These are phyloP conservation scores for Globisporangium uncinulatum DNA, from an alignment of 352 stramenopile genomes.

Conservation along the genomic window DNA sequence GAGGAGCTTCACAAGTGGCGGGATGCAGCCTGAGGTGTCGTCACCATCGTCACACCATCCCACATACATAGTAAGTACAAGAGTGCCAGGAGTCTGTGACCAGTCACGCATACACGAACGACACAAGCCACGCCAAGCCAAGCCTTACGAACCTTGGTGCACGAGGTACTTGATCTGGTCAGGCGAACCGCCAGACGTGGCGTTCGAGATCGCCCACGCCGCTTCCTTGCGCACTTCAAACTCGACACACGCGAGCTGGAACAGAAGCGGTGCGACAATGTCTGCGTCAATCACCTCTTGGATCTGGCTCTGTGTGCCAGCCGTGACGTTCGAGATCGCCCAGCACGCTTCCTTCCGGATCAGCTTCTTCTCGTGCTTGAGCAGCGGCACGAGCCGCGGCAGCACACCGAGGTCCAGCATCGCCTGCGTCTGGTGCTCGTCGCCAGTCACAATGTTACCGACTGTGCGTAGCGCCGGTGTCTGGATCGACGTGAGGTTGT, in stretches of 20 bases:
- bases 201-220: slow-evolving; percentile 82
- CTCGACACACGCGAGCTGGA: slow-evolving; percentile 94
- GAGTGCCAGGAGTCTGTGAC: slow-evolving; percentile 99
- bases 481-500: slow-evolving; percentile 75
- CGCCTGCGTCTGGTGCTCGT: slow-evolving; percentile 98
- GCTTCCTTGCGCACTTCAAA: slow-evolving; percentile 94
- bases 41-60: too few relatives aligned
- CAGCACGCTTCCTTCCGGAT: slow-evolving; percentile 99
- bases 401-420: slow-evolving; percentile 98
- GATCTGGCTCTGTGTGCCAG: slow-evolving; percentile 98
- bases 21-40: slow-evolving; percentile 89
- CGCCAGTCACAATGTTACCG: slow-evolving; percentile 99
- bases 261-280: slow-evolving; percentile 97
- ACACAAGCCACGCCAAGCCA: too few relatives aligned
- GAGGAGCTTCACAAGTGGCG: slow-evolving; percentile 95
- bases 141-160: slow-evolving; percentile 39
- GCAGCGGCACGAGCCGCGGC: slow-evolving; percentile 92
- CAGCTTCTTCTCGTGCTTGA: slow-evolving; percentile 95
- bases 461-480: slow-evolving; percentile 84
- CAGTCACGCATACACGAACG: too few relatives aligned
- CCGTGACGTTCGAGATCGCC: slow-evolving; percentile 99
- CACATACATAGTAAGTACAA: slow-evolving; percentile 88
- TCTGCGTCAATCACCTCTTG: slow-evolving; percentile 96
- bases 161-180: slow-evolving; percentile 98
- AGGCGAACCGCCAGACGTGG: slow-evolving; percentile 87